Percentiles rank a stretch among this genome's conserved stretches.
Conservation (phyloP, 768 basidiomycete species). For the Mycena capillaripes region DNA sequence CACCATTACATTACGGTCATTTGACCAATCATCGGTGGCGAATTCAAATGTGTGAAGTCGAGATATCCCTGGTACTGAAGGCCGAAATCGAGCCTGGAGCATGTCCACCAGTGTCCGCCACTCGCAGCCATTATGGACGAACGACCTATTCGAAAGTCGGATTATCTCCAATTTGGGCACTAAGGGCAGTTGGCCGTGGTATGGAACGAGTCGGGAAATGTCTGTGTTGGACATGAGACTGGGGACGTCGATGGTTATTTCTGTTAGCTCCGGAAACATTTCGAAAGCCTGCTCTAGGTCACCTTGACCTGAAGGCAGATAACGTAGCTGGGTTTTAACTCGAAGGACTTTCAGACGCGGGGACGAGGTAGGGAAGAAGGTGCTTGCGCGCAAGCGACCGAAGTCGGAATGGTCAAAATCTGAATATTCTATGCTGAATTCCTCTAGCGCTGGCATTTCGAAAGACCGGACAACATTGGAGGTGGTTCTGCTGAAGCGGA, state of each 20-base stretch:
- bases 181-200: background rate
- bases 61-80: background rate
- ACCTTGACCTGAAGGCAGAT: too few species aligned
- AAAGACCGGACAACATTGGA: background rate
- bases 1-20: background rate
- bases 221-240: background rate
- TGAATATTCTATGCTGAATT: background rate
- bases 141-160: slow-evolving; percentile 31
- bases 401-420: background rate
- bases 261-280: slow-evolving; percentile 5
- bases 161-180: slow-evolving; percentile 27
- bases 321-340: background rate
- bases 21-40: background rate
- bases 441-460: slow-evolving; percentile 24
- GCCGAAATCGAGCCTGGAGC: slow-evolving; percentile 13
- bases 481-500: background rate
- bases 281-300: background rate
- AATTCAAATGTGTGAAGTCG: slow-evolving; percentile 13
- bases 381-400: background rate
- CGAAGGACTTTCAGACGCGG: slow-evolving; percentile 9
- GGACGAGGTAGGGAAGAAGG: background rate
- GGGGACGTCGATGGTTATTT: slow-evolving; percentile 15
- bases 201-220: background rate
- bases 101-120: slow-evolving; percentile 17
- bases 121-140: background rate